Percentiles rank a stretch among this genome's conserved stretches.
These are phyloP conservation scores for Apiospora aurea DNA, from an alignment of 2,329 filamentous ascomycete genomes.

Conservation along the genomic window DNA sequence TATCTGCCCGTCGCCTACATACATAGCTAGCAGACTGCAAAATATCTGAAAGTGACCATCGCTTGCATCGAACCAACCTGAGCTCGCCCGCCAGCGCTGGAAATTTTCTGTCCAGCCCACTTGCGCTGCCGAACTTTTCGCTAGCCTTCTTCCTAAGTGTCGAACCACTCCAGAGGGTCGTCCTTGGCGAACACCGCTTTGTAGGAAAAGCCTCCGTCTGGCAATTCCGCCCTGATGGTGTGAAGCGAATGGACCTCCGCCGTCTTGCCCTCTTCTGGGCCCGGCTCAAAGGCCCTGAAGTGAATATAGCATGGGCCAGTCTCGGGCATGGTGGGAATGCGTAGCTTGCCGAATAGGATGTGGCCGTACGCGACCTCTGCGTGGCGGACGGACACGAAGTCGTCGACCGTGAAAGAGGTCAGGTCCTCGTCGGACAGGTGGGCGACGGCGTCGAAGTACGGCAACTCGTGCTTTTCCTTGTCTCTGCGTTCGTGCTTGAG, in stretches of 20 bases:
- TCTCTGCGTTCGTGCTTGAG: conserved; percentile 49
- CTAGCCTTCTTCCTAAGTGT: conserved; percentile 44
- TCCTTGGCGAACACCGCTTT: conserved; percentile 54
- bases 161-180: conserved; percentile 62
- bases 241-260: conserved; percentile 55
- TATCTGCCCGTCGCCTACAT: neutral
- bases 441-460: conserved; percentile 60
- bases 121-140: neutral
- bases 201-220: conserved; percentile 51
- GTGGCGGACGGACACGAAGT: conserved; percentile 54
- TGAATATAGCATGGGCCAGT: conserved; percentile 51
- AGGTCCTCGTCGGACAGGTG: conserved; percentile 49
- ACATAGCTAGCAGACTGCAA: neutral
- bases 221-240: conserved; percentile 52
- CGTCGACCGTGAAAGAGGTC: conserved; percentile 44
- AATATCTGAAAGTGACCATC: neutral
- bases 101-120: neutral
- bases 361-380: conserved; percentile 55
- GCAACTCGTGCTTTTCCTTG: conserved; percentile 57
- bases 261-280: conserved; percentile 45
- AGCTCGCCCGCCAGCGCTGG: neutral
- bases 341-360: conserved; percentile 57
- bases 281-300: conserved; percentile 55
- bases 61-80: neutral
- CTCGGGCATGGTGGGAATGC: conserved; percentile 50